phyloP scores from a whole-genome alignment of 108 stramenopile species.

The Cyclotella cryptica region DNA sequence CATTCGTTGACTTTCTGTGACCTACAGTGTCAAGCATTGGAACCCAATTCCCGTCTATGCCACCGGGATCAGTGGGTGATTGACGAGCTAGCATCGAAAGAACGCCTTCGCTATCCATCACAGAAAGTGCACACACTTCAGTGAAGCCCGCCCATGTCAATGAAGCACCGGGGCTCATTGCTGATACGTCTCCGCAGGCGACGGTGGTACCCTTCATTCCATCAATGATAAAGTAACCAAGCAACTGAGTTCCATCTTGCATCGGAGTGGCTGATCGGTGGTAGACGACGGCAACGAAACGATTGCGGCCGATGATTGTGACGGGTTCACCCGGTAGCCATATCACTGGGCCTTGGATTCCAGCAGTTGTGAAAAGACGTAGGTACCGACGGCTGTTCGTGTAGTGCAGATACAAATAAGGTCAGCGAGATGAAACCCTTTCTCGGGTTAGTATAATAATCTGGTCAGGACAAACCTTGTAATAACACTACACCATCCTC shows the following conservation, averaged over 20 bases:
- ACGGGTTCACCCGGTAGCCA: conserved; percentile 86
- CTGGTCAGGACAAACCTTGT: conserved; percentile 48
- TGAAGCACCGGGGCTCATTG: conserved; percentile 63
- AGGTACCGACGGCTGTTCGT: conserved; percentile 71
- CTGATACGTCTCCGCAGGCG: conserved; percentile 64
- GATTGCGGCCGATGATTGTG: conserved; percentile 76
- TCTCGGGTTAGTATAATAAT: neutral
- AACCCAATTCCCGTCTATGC: conserved; percentile 60
- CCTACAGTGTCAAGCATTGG: conserved; percentile 86
- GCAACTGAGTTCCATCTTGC: conserved; percentile 79
- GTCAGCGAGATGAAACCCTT: neutral
- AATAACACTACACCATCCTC: conserved; percentile 78
- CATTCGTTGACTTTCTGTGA: conserved; percentile 75
- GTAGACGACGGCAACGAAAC: conserved; percentile 76
- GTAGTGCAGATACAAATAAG: neutral
- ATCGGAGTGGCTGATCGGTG: conserved; percentile 65
- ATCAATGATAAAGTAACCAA: conserved; percentile 79
- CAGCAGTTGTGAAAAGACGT: conserved; percentile 75
- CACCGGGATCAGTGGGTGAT: neutral
- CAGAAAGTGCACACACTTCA: conserved; percentile 68
- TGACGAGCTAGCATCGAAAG: conserved; percentile 73
- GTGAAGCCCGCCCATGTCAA: conserved; percentile 86
- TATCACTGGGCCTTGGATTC: conserved; percentile 72
- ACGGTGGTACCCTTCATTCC: conserved; percentile 59
- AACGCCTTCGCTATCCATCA: conserved; percentile 85